These are phyloP conservation scores for Pyrenopolyporus hunteri DNA, from an alignment of 495 filamentous ascomycete genomes.

Conservation along the genomic window DNA sequence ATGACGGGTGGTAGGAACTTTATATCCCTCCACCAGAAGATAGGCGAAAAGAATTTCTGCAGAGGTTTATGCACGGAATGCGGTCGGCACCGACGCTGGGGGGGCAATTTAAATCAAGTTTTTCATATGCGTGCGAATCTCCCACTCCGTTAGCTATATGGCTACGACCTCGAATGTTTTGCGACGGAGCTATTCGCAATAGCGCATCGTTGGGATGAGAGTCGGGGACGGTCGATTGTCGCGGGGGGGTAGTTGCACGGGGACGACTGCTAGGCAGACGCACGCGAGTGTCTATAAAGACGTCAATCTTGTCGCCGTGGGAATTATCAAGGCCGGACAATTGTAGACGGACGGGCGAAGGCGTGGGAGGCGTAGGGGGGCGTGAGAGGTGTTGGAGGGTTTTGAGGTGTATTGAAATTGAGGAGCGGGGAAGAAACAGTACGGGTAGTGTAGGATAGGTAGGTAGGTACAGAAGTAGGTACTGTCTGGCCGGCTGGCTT, in stretches of 20 bases:
- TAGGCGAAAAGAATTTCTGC: not conserved
- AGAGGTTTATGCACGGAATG: conserved; percentile 6
- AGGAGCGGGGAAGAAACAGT: conserved; percentile 35
- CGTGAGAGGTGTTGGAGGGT: conserved; percentile 24
- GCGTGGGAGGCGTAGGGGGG: not conserved
- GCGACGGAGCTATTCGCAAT: conserved; percentile 43
- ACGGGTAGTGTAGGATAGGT: conserved; percentile 17
- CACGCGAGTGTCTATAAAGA: conserved; percentile 10
- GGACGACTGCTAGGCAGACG: not conserved
- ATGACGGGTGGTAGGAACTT: conserved; percentile 1
- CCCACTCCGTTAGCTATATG: conserved; percentile 12
- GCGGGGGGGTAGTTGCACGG: conserved; percentile 14
- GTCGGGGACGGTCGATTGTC: conserved; percentile 15
- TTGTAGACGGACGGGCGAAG: conserved; percentile 21
- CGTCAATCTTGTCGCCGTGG: conserved; percentile 1
- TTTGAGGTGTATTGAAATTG: conserved; percentile 18
- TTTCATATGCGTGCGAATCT: conserved; percentile 1
- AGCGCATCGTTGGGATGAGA: conserved; percentile 40
- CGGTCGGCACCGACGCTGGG: conserved; percentile 1
- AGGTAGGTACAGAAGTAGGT: conserved; percentile 13
- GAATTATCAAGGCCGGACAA: conserved; percentile 36
- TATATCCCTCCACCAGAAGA: not conserved
- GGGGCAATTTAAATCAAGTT: conserved; percentile 26
- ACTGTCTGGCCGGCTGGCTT: conserved; percentile 5
- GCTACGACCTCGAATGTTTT: conserved; percentile 31